Base-by-base conservation (phyloP, 148 eudicot genomes). In the Chenopodium berlandieri region DNA sequence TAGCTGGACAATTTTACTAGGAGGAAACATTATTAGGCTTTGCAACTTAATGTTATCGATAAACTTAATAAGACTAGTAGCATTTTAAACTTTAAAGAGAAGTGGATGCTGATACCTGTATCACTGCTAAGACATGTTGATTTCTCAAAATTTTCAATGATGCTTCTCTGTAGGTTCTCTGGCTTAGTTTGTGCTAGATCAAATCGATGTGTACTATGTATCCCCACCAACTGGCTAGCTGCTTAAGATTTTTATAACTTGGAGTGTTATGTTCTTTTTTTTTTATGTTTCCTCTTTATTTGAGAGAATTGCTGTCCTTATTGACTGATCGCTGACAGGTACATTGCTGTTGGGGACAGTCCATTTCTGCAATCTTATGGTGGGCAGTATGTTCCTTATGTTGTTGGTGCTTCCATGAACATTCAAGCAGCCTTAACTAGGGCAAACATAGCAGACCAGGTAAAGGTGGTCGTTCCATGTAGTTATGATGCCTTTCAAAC, bases 331-430 rank as follows among this genome's bases (percentile, higher is more conserved):
- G 84, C 75, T 54, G 68, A 67, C 87, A 94, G 98, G 85, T 94
- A 91, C 75, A 79, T 94, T 88, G 93, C 98, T 69, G 88, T 93
- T 70, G 98, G 98, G 30, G 87, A 94, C 79, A 94, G 89, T 79
- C 94, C 95, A 56, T 93, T 94, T 85, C 91, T 90, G 77, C 89
- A 85, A 85, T 87, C 89, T 80, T 90, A 93, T 67, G 91, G 93
- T 20, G 89, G 84, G 40, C 85, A 87, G 78, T 94, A 90, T 80
- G 71, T 79, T 64, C 93, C 94, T 0, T 93, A 79, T 82, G 91
- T 90, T 17, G 80, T 93, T 71, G 98, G 97, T 71, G 98, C 98
- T 40, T 92, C 94, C 83, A 84, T 79, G 64, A 93, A 92, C 83
- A 90, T 94, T 85, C 97, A 90, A 85, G 84, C 87, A 62, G 95